Evolutionary conservation across 2,329 filamentous ascomycete species (phyloP), one percentile per base, ranked within the genome.

Genomic region (Plenodomus tracheiphilus): DNA sequence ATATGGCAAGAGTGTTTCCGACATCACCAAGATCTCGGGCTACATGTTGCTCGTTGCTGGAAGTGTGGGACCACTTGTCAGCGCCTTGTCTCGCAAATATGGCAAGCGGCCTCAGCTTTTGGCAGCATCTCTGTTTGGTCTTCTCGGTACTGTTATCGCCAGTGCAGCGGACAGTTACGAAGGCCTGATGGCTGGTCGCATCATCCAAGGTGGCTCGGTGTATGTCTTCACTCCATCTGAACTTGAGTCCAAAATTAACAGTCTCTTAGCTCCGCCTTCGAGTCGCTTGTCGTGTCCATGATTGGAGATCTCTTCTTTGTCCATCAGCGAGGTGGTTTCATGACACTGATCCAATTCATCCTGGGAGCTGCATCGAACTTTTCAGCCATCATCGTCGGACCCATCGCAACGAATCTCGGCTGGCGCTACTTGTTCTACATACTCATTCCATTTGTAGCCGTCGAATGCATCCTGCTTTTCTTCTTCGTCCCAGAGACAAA

Each of bases 401-500:
- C 68, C 8, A 71, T 73, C 32, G 59, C 64, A 19, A 59, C 53
- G 2, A 66, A 69, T 16, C 63, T 72, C 6, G 69, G 70, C 21
- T 73, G 69, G 70, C 60, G 59, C 37, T 73, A 70, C 48, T 74
- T 79, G 0, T 76, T 80, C 54, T 72, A 77, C 32, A 76, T 79
- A 50, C 75, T 78, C 21, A 74, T 74, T 41, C 75, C 78, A 28
- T 72, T 79, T 49, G 74, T 76, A 15, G 77, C 75, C 1, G 52
- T 76, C 2, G 65, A 79, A 41, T 64, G 75, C 16, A 54, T 78
- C 13, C 61, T 77, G 2, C 72, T 79, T 16, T 63, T 78, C 45
- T 68, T 81, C 39, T 76, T 81, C 46, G 78, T 80, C 3, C 79
- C 78, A 0, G 79, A 81, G 57, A 81, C 79, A 15, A 74, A 74